Evolutionary conservation across 352 stramenopile genomes (phyloP).

Genomic region (Peronosclerospora sorghi): DNA sequence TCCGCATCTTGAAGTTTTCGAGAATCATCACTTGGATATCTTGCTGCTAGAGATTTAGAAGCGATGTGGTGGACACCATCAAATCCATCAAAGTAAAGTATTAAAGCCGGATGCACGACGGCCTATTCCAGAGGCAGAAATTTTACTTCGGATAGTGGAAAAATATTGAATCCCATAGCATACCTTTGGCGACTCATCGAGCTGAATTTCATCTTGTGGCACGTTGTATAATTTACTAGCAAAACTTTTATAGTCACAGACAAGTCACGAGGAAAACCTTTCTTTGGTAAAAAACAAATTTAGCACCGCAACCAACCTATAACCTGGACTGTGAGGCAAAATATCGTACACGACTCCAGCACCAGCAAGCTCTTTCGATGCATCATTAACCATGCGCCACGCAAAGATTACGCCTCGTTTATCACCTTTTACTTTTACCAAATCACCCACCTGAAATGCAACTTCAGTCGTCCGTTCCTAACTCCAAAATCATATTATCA

Average conservation of each 20-base stretch:
- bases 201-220: conserved; percentile 39
- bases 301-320: conserved; percentile 18
- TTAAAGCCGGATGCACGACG: conserved; percentile 44
- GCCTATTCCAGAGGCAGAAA: conserved; percentile 17
- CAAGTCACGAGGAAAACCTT: not conserved
- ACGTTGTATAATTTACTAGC: conserved; percentile 43
- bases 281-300: not conserved
- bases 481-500: no score
- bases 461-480: conserved; percentile 42
- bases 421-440: conserved; percentile 47
- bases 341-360: conserved; percentile 56
- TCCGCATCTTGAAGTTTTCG: conserved; percentile 1
- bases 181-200: conserved; percentile 34
- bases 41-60: conserved; percentile 42
- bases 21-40: conserved; percentile 45
- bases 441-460: conserved; percentile 52
- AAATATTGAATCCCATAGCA: not conserved
- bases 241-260: conserved; percentile 19
- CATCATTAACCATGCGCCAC: conserved; percentile 31
- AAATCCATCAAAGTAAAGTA: conserved; percentile 77
- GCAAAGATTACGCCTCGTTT: conserved; percentile 49
- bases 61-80: conserved; percentile 42
- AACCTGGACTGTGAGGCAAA: conserved; percentile 40
- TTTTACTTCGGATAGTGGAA: not conserved
- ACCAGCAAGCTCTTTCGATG: conserved; percentile 23